A percentile compares a stretch with the other conserved stretches of the same genome.
phyloP scores from a whole-genome alignment of 495 filamentous ascomycete genomes.

The Parachaetomium inaequale region DNA sequence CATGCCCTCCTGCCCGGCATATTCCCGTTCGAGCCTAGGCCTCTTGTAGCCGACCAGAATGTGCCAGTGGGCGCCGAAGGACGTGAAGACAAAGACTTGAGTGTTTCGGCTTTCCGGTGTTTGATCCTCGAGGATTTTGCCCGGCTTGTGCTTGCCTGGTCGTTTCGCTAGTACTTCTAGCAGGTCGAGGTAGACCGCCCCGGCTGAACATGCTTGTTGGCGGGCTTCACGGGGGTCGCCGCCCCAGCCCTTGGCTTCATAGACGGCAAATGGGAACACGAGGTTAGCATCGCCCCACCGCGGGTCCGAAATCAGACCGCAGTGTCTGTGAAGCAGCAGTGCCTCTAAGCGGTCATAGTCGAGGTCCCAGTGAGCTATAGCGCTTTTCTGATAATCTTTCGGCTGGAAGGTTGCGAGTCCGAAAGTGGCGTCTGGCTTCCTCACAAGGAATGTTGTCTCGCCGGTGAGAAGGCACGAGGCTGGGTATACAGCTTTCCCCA shows the following conservation, averaged over 20 bases:
- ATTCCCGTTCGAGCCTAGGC: neutral
- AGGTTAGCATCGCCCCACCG: slow-evolving; percentile 5
- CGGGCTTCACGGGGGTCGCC: slow-evolving; percentile 1
- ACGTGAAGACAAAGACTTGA: slow-evolving; percentile 1
- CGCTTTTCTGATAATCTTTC: slow-evolving; percentile 1
- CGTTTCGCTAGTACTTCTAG: neutral
- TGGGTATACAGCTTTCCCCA: neutral
- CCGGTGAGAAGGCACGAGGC: neutral
- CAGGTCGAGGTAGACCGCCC: neutral
- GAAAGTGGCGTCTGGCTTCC: slow-evolving; percentile 4
- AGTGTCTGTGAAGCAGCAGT: neutral
- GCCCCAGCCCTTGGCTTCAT: slow-evolving; percentile 6
- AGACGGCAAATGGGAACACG: slow-evolving; percentile 5
- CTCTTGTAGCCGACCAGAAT: slow-evolving; percentile 1
- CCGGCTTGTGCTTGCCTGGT: neutral
- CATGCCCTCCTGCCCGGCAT: neutral
- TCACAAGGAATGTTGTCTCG: neutral
- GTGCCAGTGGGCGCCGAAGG: slow-evolving; percentile 5
- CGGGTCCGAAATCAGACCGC: neutral
- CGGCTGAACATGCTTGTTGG: slow-evolving; percentile 2
- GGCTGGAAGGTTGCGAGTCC: slow-evolving; percentile 2
- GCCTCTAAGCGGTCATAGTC: neutral
- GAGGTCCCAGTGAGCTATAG: neutral
- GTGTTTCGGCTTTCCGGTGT: neutral
- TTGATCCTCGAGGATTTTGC: neutral